phyloP scores from a whole-genome alignment of 768 basidiomycete species.

The Podaxis sp. region DNA sequence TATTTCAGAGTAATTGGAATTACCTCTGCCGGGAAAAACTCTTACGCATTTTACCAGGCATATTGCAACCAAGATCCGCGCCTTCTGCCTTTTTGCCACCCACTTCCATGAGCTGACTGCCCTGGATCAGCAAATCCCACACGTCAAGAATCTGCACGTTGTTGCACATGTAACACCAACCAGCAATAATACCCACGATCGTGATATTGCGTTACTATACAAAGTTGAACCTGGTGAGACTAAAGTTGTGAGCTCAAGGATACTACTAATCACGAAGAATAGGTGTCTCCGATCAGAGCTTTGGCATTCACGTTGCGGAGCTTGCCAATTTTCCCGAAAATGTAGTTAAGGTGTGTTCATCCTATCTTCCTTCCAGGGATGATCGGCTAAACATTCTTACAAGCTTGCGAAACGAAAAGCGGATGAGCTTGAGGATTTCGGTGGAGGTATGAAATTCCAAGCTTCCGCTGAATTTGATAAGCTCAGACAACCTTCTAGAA shows the following conservation, averaged over 20 bases:
- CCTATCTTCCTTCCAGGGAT: neutral
- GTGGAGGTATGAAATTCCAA: constrained; percentile 23
- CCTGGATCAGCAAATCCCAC: constrained; percentile 78
- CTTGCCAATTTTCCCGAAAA: constrained; percentile 97
- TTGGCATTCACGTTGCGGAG: constrained; percentile 96
- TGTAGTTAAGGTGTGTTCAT: constrained; percentile 63
- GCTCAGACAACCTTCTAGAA: neutral
- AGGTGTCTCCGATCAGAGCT: constrained; percentile 96
- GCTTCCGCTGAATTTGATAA: neutral
- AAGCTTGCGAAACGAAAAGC: constrained; percentile 89
- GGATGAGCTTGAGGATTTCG: constrained; percentile 88
- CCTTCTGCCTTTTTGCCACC: constrained; percentile 95
- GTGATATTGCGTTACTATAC: constrained; percentile 91
- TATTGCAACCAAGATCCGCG: constrained; percentile 88
- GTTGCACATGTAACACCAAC: constrained; percentile 88
- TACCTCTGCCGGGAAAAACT: neutral
- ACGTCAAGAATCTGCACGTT: constrained; percentile 95
- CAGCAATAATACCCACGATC: constrained; percentile 59
- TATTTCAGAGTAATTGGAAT: constrained; percentile 80
- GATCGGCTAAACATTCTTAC: neutral
- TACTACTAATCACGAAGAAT: neutral
- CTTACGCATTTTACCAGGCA: constrained; percentile 48
- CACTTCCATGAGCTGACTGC: constrained; percentile 98
- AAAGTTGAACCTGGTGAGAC: constrained; percentile 86
- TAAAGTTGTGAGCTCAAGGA: neutral